Evolutionary conservation across 495 filamentous ascomycete species (phyloP).

Genomic region (Penicillium cinerascens): DNA sequence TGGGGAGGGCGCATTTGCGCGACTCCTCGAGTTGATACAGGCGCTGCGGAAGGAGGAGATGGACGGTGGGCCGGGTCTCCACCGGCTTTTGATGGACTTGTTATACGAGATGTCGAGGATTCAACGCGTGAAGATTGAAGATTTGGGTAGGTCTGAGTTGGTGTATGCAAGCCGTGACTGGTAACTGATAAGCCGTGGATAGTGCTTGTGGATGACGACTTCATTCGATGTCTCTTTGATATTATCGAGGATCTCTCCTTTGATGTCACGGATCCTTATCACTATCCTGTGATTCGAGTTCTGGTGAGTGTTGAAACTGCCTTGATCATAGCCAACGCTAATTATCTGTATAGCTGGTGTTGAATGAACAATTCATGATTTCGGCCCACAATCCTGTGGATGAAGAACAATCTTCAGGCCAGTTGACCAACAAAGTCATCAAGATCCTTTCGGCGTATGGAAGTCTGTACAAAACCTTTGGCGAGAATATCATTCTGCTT

Average conservation of each 20-base stretch:
- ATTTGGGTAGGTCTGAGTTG: slow-evolving; percentile 57
- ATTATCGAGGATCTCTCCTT: slow-evolving; percentile 87
- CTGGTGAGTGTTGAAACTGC: slow-evolving; percentile 54
- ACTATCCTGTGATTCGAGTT: slow-evolving; percentile 92
- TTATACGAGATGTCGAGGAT: slow-evolving; percentile 97
- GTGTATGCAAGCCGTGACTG: not conserved
- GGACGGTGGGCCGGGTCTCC: slow-evolving; percentile 63
- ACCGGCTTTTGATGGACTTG: slow-evolving; percentile 79
- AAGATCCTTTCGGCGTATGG: slow-evolving; percentile 81
- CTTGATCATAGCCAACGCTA: not conserved
- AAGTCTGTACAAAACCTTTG: slow-evolving; percentile 83
- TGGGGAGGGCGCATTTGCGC: slow-evolving; percentile 74
- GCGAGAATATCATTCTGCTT: slow-evolving; percentile 94
- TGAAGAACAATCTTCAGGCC: slow-evolving; percentile 33
- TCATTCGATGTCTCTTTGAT: slow-evolving; percentile 77
- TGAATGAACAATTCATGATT: slow-evolving; percentile 99
- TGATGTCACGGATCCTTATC: slow-evolving; percentile 90
- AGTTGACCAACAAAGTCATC: slow-evolving; percentile 89
- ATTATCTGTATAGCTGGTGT: slow-evolving; percentile 63
- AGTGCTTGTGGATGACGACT: slow-evolving; percentile 74
- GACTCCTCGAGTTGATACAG: slow-evolving; percentile 79
- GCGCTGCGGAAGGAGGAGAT: slow-evolving; percentile 57
- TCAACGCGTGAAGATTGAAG: slow-evolving; percentile 72
- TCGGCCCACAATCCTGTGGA: slow-evolving; percentile 52
- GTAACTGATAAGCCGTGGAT: not conserved